Conservation (phyloP, 1,284 basidiomycete genomes). For the Takashimella tepidaria region DNA sequence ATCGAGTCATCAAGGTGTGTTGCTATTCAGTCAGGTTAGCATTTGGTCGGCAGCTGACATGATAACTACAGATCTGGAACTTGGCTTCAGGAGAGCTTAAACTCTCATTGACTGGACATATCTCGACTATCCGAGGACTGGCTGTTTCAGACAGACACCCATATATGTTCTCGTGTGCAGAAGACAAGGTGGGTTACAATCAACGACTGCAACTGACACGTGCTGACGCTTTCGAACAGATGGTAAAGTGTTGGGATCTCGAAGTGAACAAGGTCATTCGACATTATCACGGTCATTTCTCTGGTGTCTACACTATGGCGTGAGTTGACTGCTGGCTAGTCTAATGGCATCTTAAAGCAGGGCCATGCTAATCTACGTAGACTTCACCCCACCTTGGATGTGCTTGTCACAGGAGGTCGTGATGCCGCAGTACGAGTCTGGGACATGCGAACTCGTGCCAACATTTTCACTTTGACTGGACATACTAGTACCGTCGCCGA, state of each 20-base stretch:
- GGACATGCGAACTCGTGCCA: conserved; percentile 98
- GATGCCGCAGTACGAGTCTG: conserved; percentile 92
- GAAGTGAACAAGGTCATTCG: conserved; percentile 98
- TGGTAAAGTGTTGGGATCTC: conserved; percentile 99
- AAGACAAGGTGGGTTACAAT: conserved; percentile 74
- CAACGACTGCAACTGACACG: too few relatives aligned
- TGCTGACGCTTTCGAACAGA: conserved; percentile 53
- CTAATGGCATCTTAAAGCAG: conserved; percentile 1
- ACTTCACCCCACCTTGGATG: conserved; percentile 90
- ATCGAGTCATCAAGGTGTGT: conserved; percentile 81
- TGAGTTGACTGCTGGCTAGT: conserved; percentile 20
- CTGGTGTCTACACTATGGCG: conserved; percentile 83
- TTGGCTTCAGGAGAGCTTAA: conserved; percentile 92
- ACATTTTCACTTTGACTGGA: conserved; percentile 87
- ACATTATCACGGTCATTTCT: conserved; percentile 96
- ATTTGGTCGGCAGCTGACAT: background rate
- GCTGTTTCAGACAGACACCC: conserved; percentile 90
- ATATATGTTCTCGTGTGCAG: conserved; percentile 93
- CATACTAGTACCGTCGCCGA: conserved; percentile 92
- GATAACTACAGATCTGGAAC: conserved; percentile 73
- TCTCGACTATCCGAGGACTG: conserved; percentile 90
- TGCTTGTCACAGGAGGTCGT: conserved; percentile 89
- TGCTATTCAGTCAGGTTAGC: background rate
- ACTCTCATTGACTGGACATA: conserved; percentile 92
- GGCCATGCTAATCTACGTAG: conserved; percentile 43